Evolutionary conservation across 495 filamentous ascomycete species (phyloP).

Genomic region (Pseudoneurospora amorphoporcata): DNA sequence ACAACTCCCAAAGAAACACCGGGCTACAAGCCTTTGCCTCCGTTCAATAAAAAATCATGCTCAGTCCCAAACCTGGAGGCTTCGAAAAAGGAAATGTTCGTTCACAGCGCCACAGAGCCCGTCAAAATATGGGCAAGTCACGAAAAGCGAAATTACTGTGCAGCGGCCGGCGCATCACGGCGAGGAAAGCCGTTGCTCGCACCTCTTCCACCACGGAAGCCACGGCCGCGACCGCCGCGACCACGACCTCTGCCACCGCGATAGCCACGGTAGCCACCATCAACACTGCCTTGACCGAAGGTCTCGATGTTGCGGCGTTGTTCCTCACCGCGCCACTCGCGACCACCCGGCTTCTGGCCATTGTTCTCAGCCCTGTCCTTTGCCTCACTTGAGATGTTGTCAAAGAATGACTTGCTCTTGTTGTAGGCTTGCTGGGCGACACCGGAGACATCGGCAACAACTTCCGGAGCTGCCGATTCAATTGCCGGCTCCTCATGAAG

Average conservation of each 20-base stretch:
- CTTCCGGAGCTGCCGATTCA: slow-evolving; percentile 19
- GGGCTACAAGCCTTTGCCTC: slow-evolving; percentile 5
- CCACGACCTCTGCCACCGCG: slow-evolving; percentile 62
- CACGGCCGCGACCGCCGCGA: slow-evolving; percentile 49
- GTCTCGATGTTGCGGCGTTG: slow-evolving; percentile 95
- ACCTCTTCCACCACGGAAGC: slow-evolving; percentile 36
- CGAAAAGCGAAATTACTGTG: slow-evolving; percentile 16
- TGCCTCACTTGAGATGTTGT: slow-evolving; percentile 90
- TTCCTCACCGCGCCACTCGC: slow-evolving; percentile 87
- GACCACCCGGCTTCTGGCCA: slow-evolving; percentile 59
- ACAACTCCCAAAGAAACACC: slow-evolving; percentile 8
- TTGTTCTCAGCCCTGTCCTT: slow-evolving; percentile 75
- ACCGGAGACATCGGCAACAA: slow-evolving; percentile 25
- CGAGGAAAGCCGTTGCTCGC: slow-evolving; percentile 23
- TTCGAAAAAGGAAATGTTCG: slow-evolving; percentile 6
- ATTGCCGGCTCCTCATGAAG: slow-evolving; percentile 43
- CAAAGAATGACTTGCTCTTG: slow-evolving; percentile 81
- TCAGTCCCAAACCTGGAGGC: slow-evolving; percentile 7
- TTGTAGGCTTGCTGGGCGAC: slow-evolving; percentile 54
- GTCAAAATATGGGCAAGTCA: neutral
- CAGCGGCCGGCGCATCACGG: slow-evolving; percentile 11
- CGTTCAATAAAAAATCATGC: slow-evolving; percentile 6
- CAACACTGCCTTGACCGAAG: slow-evolving; percentile 95
- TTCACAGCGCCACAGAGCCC: slow-evolving; percentile 4
- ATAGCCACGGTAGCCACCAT: slow-evolving; percentile 67